Evolutionary conservation across 495 filamentous ascomycete genomes (phyloP), one percentile per base, ranked within the genome.

Genomic region (Trichoderma parareesei): DNA sequence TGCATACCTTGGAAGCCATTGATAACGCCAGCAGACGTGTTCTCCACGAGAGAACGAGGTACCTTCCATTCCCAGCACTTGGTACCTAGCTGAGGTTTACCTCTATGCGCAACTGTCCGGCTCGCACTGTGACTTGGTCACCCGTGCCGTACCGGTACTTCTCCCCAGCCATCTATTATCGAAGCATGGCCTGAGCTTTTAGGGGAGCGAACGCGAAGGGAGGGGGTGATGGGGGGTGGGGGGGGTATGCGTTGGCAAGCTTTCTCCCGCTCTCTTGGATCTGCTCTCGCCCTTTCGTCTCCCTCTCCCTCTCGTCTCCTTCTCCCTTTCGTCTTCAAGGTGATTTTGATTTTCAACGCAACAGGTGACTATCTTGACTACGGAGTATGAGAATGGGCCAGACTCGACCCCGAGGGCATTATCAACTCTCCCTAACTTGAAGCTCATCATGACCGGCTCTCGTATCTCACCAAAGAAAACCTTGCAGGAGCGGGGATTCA

Each of bases 131-230:
- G 16, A 2, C 0, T 9, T 35, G 27, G 20, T 57, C 53, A 57
- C 7, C 37, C 18, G 9, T 27, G 5, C 33, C 53, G 20, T 57
- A 57, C 53, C 20, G 33, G 53, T 57, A 57, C 53, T 57, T 57
- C 53, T 9, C 16, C 35, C 53, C 53, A 57, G 53, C 53, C 53
- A 57, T 57, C 53, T 9, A 57, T 57, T 57, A 57, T 57, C 20
- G 53, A 57, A 8, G 53, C 53, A 57, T 37, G 53, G 53, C 33
- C 53, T 57, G 33, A 37, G 53, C 33, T 13, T 57, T 35, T 20
- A 27, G 44, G 49, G 53, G 18, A 57, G n/a, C 9, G 46, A 33
- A 57, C 18, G 20, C 18, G 48, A 55, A 55, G n/a, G 53, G 9
- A 20, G 46, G 9, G 46, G n/a, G 18, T 4, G 46, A 49, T 49